Evolutionary conservation across 108 stramenopile genomes (phyloP).

Genomic region (Chaetoceros muelleri): DNA sequence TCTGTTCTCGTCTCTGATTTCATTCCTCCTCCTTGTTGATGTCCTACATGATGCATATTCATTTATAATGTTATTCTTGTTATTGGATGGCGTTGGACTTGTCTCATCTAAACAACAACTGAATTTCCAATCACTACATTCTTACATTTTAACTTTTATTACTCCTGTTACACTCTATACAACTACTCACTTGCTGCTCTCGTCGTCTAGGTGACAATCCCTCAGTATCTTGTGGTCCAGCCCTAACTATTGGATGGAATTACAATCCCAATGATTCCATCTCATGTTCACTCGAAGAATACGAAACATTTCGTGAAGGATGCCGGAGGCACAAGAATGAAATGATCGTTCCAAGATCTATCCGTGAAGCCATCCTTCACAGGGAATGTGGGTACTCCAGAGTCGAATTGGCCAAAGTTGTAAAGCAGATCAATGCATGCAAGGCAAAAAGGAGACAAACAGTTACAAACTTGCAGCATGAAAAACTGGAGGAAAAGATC

Average conservation of each 20-base stretch:
- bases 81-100: no score
- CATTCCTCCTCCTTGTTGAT: no score
- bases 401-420: not conserved
- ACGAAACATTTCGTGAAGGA: no score
- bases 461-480: not conserved
- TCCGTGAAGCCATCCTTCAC: not conserved
- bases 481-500: not conserved
- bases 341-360: not conserved
- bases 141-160: no score
- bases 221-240: constrained; percentile 29
- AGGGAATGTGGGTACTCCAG: not conserved
- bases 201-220: constrained; percentile 32
- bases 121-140: no score
- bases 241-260: constrained; percentile 28
- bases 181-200: no score
- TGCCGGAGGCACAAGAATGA: not conserved
- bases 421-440: not conserved
- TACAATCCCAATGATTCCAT: constrained; percentile 7
- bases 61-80: no score
- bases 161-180: no score
- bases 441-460: not conserved
- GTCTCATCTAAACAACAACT: no score
- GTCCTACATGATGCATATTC: no score
- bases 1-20: no score
- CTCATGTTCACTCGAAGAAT: not conserved